Evolutionary conservation across 2,329 filamentous ascomycete species (phyloP).

Genomic region (Nothophoma quercina): DNA sequence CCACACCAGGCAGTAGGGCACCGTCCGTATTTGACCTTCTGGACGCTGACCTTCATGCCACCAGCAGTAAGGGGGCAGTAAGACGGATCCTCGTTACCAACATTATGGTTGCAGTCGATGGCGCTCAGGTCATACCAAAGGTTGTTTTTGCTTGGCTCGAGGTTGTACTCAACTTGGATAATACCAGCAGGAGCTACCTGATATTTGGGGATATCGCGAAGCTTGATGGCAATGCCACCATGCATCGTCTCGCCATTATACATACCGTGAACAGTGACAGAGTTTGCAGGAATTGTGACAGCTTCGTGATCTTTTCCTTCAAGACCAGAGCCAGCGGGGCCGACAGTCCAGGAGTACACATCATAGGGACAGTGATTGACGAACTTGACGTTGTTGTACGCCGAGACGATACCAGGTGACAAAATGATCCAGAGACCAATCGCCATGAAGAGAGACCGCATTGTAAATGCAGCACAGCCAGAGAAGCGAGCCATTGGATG

Average conservation of each 20-base stretch:
- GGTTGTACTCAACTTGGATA: slow-evolving; percentile 34
- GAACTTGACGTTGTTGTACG: slow-evolving; percentile 28
- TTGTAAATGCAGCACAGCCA: background rate
- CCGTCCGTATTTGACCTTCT: background rate
- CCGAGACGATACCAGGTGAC: slow-evolving; percentile 2
- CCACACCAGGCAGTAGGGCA: slow-evolving; percentile 25
- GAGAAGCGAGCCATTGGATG: background rate
- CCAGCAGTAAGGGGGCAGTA: slow-evolving; percentile 33
- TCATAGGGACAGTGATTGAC: slow-evolving; percentile 34
- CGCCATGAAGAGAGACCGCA: background rate
- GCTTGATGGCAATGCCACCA: slow-evolving; percentile 30
- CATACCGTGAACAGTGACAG: slow-evolving; percentile 21
- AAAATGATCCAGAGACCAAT: background rate
- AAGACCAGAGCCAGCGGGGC: slow-evolving; percentile 2
- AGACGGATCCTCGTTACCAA: slow-evolving; percentile 13
- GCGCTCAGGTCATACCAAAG: slow-evolving; percentile 35
- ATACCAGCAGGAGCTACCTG: slow-evolving; percentile 26
- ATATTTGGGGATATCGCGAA: slow-evolving; percentile 32
- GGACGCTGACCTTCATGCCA: slow-evolving; percentile 28
- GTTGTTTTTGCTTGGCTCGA: slow-evolving; percentile 10
- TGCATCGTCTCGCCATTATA: slow-evolving; percentile 5
- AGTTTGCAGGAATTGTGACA: slow-evolving; percentile 16
- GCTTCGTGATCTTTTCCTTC: slow-evolving; percentile 15
- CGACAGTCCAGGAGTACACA: slow-evolving; percentile 33
- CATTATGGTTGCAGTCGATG: slow-evolving; percentile 24